Base-by-base conservation (phyloP, 73 alveolate genomes). In the Paramecium sonneborni region DNA sequence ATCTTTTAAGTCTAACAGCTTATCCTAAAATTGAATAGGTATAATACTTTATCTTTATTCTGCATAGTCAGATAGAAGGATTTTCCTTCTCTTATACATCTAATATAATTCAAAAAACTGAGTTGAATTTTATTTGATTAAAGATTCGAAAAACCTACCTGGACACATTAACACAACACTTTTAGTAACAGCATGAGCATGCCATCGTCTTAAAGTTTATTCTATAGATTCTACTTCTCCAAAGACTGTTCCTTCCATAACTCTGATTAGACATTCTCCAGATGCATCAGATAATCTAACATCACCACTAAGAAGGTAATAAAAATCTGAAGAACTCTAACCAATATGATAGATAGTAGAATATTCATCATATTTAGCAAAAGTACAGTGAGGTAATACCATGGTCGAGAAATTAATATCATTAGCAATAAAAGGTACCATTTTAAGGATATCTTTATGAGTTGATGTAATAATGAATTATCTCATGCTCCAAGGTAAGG, bases 221-320 rank as follows among this genome's bases (percentile, higher is more conserved):
- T 46, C 85, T 10, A 91, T 23, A 3, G 89, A 14, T 52, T 91
- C 95, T 39, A 91, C 55, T 89, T 91, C 95, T 15, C 95, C 95
- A 26, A 91, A 91, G 6, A 26, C 62, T 14, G 88, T 35, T 35
- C 95, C 95, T 85, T 76, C 85, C 94, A 85, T 85, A 18, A 62
- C 48, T 12, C 89, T 91, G 15, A 85, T 46, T 4, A 85, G 20
- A 30, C 70, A 46, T 84, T 91, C 37, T n/a, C 89, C 85, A 26
- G 14, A 21, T 0, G 67, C 92, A 91, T 43, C 68, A 26, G 76
- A 34, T 34, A 85, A 85, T 43, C 93, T 85, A 14, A 91, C 92
- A 84, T 85, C 91, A 20, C 95, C 95, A 34, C 55, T 57, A 7
- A 91, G 15, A 6, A 91, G 43, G 37, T 44, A 91, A 46, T 85